A percentile compares a stretch with the other conserved stretches of the same genome.
These are phyloP conservation scores for Metschnikowia similis DNA, from an alignment of 805 yeast genomes.

Conservation along the genomic window DNA sequence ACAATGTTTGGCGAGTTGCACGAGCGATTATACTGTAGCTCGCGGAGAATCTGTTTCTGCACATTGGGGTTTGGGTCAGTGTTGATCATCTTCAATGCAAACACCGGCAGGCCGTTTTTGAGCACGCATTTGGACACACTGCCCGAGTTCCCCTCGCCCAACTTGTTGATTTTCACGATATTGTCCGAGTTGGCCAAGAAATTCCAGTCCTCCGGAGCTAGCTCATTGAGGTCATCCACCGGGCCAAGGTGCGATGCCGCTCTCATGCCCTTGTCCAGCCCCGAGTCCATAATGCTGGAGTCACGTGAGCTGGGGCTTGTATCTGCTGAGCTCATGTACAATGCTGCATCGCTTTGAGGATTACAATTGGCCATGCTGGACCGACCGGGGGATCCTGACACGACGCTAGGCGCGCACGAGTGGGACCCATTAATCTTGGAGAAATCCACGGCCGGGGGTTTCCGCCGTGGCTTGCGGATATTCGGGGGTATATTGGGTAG, in stretches of 20 bases:
- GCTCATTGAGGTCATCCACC: slow-evolving; percentile 38
- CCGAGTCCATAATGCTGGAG: slow-evolving; percentile 2
- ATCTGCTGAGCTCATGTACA: slow-evolving; percentile 1
- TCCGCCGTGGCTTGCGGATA: slow-evolving; percentile 21
- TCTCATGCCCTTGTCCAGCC: neutral
- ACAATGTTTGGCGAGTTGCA: slow-evolving; percentile 85
- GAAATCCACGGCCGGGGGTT: slow-evolving; percentile 43
- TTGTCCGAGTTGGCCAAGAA: slow-evolving; percentile 51
- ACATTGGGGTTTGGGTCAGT: slow-evolving; percentile 80
- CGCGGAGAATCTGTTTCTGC: slow-evolving; percentile 87
- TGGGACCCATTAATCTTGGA: slow-evolving; percentile 28
- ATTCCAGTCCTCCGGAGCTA: slow-evolving; percentile 77
- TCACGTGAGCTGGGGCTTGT: slow-evolving; percentile 7
- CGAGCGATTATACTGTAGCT: slow-evolving; percentile 78
- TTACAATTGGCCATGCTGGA: slow-evolving; percentile 6
- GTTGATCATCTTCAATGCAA: slow-evolving; percentile 77
- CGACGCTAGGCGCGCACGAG: slow-evolving; percentile 14
- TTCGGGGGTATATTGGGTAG: slow-evolving; percentile 12
- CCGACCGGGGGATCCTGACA: slow-evolving; percentile 2
- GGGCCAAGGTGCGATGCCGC: neutral
- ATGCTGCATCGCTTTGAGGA: neutral
- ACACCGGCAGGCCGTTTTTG: slow-evolving; percentile 53
- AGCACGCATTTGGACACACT: slow-evolving; percentile 77
- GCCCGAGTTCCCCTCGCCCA: slow-evolving; percentile 97
- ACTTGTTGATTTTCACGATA: slow-evolving; percentile 61